Evolutionary conservation across 1,139 yeast species (phyloP), one percentile per base, ranked within the genome.

Genomic region (Candida mesenterica): DNA sequence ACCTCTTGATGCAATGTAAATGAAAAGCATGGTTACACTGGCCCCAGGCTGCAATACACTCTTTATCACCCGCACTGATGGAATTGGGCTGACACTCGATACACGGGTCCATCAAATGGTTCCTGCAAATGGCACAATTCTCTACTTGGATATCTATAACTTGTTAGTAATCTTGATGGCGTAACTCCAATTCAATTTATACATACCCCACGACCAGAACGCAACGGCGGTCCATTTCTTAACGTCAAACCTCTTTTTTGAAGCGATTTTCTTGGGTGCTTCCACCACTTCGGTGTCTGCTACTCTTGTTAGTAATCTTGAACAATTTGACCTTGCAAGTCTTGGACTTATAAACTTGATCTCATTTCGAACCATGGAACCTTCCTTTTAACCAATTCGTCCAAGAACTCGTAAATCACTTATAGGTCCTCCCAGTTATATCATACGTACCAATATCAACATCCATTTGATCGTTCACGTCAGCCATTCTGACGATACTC

Each of bases 11-110:
- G 64, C 99, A 92, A 64, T 92, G 99, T 62, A 90, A 73, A 56
- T 88, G 96, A 71, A 88, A 88, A 15, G 95, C 94, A 57, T 88
- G 96, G 55, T 89, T 90, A 65, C 99, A 92, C 37, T 77, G 77
- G 28, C 98, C 99, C 95, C 97, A 90, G 2, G 97, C 97, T 7
- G 96, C 95, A 34, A 87, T 82, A 65, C 99, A 94, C 48, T 85
- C 94, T 31, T 79, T 83, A 32, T 77, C 75, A n/a, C 82, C 67
- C 35, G 79, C 65, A 39, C 61, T 76, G 58, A 80, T 82, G 28
- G 84, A 82, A 52, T 83, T 82, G 13, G 96, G 86, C 60, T 89
- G 96, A 59, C 99, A 94, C 58, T 90, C 98, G 48, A 94, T 92
- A 62, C 99, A 94, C 16, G 95, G 95, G 52, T 94, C 99, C 99